A percentile compares a stretch with the other conserved stretches of the same genome.
Evolutionary conservation across 192 early-diverging fungal genomes (phyloP).

Genomic region (Phycomyces blakesleeanus): DNA sequence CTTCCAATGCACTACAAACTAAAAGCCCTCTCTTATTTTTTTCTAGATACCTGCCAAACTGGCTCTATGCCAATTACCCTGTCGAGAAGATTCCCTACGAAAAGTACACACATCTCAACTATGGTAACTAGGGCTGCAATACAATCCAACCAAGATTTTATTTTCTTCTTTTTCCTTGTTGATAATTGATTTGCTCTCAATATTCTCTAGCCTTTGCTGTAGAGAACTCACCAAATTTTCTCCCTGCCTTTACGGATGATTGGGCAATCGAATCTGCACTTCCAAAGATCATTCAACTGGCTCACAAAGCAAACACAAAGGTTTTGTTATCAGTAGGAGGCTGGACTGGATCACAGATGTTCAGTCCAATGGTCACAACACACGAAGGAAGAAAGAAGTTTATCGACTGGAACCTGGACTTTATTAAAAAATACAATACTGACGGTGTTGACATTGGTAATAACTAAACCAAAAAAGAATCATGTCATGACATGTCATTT

Average conservation of each 20-base stretch:
- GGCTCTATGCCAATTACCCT: constrained; percentile 38
- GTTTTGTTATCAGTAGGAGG: constrained; percentile 66
- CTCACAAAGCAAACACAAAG: constrained; percentile 45
- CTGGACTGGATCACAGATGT: constrained; percentile 69
- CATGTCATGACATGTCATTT: too few relatives aligned
- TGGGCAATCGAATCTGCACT: constrained; percentile 22
- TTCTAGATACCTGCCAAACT: constrained; percentile 38
- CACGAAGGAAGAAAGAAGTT: constrained; percentile 48
- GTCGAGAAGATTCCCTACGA: constrained; percentile 19
- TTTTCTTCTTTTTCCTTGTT: constrained; percentile 1
- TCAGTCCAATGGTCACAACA: constrained; percentile 54
- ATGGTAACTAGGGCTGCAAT: constrained; percentile 32
- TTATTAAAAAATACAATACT: constrained; percentile 51
- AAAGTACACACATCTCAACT: constrained; percentile 41
- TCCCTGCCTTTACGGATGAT: constrained; percentile 35
- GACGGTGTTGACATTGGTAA: constrained; percentile 61
- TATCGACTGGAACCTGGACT: constrained; percentile 52
- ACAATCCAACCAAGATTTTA: too few relatives aligned
- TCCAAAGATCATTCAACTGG: constrained; percentile 42
- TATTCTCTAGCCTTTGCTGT: constrained; percentile 48
- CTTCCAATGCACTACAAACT: neutral
- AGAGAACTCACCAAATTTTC: constrained; percentile 38
- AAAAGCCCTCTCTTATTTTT: neutral
- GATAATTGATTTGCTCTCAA: too few relatives aligned
- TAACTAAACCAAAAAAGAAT: constrained; percentile 9